Evolutionary conservation across 192 early-diverging fungal genomes (phyloP), one percentile per base, ranked within the genome.

Genomic region (Tieghemiomyces parasiticus): DNA sequence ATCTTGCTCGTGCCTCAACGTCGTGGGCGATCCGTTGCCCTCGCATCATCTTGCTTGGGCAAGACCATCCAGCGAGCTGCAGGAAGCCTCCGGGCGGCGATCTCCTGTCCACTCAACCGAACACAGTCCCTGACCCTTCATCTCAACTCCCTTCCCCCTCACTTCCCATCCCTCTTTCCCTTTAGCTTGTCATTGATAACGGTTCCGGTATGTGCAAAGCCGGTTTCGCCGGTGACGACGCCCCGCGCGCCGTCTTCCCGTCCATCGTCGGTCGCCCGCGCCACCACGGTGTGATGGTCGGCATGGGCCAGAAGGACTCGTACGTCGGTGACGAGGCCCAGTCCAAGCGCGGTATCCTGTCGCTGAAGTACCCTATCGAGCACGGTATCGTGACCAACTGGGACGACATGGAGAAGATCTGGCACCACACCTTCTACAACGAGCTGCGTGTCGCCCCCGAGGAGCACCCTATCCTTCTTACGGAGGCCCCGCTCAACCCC

Each of bases 381-480:
- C 86, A 88, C 79, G 90, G 90, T 80, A 89, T 91, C 60, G 85
- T 91, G 50, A 90, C 87, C 66, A 92, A 89, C 84, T 92, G 89
- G 88, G 89, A 89, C 65, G 84, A 90, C 71, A 90, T 92, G 89
- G 87, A 91, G 72, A 88, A 87, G 78, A 87, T 90, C 74, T 91
- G 93, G 93, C 91, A 93, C 78, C 91, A 97, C 77, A 93, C 89
- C 62, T 84, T 93, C 80, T 95, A 93, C 82, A 95, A 96, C 73
- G 91, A 96, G 76, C 81, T 98, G 66, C 92, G 91, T 76, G 90
- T 93, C 60, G 93, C 91, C 46, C 93, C 95, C 61, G 95, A 98
- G 74, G 90, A 95, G 76, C 93, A 96, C 80, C 92, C 93, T 35
- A 89, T 95, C n/a, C 78, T 96, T 63, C 81, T 96, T 58, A 97